Conservation (phyloP, 2,329 filamentous ascomycete genomes). For the Colletotrichum sp. region DNA sequence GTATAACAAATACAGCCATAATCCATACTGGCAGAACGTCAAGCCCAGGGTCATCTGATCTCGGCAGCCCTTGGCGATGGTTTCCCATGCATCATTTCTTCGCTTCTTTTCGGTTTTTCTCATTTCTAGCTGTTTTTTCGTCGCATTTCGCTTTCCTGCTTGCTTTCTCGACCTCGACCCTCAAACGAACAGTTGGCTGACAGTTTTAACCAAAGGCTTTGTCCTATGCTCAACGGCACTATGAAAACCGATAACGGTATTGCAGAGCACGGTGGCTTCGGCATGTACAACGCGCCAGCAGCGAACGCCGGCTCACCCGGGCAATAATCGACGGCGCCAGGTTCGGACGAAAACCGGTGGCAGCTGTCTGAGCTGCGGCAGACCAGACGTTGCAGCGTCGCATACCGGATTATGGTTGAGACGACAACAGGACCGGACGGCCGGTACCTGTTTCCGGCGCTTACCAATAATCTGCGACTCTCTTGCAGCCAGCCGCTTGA, state of each 20-base stretch:
- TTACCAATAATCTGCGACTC: neutral
- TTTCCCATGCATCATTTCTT: conserved; percentile 26
- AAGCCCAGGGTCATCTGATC: neutral
- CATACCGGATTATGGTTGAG: conserved; percentile 5
- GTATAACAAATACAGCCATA: conserved; percentile 20
- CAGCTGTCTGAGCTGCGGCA: neutral
- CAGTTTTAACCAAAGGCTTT: conserved; percentile 61
- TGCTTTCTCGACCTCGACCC: neutral
- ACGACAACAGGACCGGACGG: neutral
- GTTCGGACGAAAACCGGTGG: neutral
- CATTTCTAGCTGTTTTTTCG: conserved; percentile 19
- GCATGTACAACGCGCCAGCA: conserved; percentile 52
- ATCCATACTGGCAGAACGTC: conserved; percentile 10
- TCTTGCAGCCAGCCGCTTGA: neutral
- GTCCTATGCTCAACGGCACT: conserved; percentile 84
- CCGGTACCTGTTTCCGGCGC: conserved; percentile 4
- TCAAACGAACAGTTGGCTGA: conserved; percentile 27
- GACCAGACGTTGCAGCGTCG: neutral
- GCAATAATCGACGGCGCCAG: neutral
- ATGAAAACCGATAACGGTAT: conserved; percentile 66
- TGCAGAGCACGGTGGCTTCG: conserved; percentile 64
- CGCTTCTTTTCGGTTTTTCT: conserved; percentile 18
- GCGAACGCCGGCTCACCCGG: conserved; percentile 38
- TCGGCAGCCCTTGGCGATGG: conserved; percentile 16
- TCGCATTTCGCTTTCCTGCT: neutral